Conservation (phyloP, 352 stramenopile species). For the Phytophthora brassicae region DNA sequence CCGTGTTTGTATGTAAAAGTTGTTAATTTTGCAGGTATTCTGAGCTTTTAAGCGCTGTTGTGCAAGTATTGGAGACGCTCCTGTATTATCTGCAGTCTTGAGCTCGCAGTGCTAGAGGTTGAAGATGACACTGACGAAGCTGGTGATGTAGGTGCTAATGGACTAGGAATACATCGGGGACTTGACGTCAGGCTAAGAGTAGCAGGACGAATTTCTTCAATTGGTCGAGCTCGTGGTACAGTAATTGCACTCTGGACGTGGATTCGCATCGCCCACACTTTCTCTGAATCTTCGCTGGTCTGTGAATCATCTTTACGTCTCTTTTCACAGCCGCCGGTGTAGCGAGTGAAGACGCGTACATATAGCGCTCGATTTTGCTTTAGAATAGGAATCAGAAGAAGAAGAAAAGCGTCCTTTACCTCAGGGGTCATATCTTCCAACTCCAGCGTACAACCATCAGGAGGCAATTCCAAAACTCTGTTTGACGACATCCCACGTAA, state of each 20-base stretch:
- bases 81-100: slow-evolving; percentile 67
- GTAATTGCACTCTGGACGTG: slow-evolving; percentile 42
- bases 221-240: neutral
- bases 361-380: slow-evolving; percentile 48
- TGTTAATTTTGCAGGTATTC: neutral
- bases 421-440: slow-evolving; percentile 60
- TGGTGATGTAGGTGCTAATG: slow-evolving; percentile 24
- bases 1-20: slow-evolving; percentile 1
- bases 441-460: slow-evolving; percentile 45
- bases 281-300: slow-evolving; percentile 12
- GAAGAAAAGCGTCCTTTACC: slow-evolving; percentile 73
- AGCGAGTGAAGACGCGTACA: slow-evolving; percentile 64
- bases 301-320: neutral
- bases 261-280: slow-evolving; percentile 65
- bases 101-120: slow-evolving; percentile 27
- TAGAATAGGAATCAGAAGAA: slow-evolving; percentile 70
- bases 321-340: slow-evolving; percentile 4
- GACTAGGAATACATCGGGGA: slow-evolving; percentile 3
- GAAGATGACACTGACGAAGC: slow-evolving; percentile 35
- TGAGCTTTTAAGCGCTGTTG: slow-evolving; percentile 10
- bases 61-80: slow-evolving; percentile 60
- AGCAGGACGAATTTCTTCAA: neutral
- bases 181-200: slow-evolving; percentile 20
- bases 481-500: slow-evolving; percentile 17
- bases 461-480: slow-evolving; percentile 23